Conservation (phyloP, 176 grass and related monocot genomes). For the Coix lacrymajobi region DNA sequence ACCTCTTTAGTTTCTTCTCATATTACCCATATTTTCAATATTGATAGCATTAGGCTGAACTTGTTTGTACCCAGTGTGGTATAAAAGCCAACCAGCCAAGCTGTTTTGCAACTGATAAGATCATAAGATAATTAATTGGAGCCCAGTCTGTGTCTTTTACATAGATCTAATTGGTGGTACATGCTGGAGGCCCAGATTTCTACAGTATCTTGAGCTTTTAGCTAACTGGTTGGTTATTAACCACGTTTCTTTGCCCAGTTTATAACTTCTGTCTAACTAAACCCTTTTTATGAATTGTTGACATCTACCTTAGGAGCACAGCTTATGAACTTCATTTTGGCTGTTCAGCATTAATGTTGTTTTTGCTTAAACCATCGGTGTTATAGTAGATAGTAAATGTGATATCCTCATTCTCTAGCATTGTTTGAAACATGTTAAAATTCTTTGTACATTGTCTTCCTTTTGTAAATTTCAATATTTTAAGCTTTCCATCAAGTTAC, state of each 20-base stretch:
- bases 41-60: not conserved
- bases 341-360: not conserved
- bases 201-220: not conserved
- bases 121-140: not conserved
- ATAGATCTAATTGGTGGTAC: not conserved
- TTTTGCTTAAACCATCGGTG: not conserved
- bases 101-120: not conserved
- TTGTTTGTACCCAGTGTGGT: not conserved
- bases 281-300: not conserved
- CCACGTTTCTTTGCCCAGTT: not conserved
- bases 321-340: not conserved
- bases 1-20: not conserved
- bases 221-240: not conserved
- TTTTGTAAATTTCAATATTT: not conserved
- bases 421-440: slow-evolving; percentile 2
- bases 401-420: slow-evolving; percentile 3
- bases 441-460: not conserved
- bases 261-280: not conserved
- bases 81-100: not conserved
- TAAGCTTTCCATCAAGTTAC: not conserved
- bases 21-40: not conserved
- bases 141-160: not conserved
- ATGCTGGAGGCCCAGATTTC: not conserved
- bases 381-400: not conserved
- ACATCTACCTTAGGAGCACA: not conserved